These are phyloP conservation scores for Sambucus nigra DNA, from an alignment of 129 eudicot genomes.

Conservation along the genomic window DNA sequence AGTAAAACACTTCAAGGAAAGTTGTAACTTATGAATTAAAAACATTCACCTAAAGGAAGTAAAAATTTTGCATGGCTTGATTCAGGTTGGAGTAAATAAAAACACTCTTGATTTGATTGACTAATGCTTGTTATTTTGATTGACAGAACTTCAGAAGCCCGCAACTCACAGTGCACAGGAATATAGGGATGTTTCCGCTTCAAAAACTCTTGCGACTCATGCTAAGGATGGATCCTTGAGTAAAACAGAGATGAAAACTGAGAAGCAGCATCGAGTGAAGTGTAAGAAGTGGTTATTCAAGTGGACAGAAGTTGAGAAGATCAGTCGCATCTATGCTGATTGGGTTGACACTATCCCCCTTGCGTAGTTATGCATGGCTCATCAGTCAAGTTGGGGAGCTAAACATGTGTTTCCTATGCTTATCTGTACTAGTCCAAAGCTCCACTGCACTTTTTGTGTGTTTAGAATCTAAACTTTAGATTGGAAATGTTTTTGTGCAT, in stretches of 20 bases:
- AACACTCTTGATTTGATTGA: not conserved
- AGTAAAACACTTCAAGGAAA: no score
- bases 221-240: slow-evolving; percentile 7
- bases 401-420: not conserved
- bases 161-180: slow-evolving; percentile 7
- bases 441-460: not conserved
- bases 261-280: slow-evolving; percentile 17
- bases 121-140: slow-evolving; percentile 16
- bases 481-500: no score
- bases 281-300: slow-evolving; percentile 23
- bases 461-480: not conserved
- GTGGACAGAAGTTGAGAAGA: slow-evolving; percentile 33
- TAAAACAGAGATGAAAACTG: slow-evolving; percentile 9
- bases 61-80: no score
- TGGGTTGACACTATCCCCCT: slow-evolving; percentile 36
- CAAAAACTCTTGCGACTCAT: not conserved
- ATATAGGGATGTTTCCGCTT: no score
- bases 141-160: slow-evolving; percentile 32
- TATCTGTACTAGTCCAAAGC: not conserved
- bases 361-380: slow-evolving; percentile 8
- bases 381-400: slow-evolving; percentile 11
- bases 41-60: no score
- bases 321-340: slow-evolving; percentile 56
- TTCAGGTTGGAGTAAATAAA: not conserved
- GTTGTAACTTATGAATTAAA: no score